Percentiles rank a stretch among this genome's conserved stretches.
Conservation (phyloP, 2,329 filamentous ascomycete species). For the Pseudocercospora ulei region DNA sequence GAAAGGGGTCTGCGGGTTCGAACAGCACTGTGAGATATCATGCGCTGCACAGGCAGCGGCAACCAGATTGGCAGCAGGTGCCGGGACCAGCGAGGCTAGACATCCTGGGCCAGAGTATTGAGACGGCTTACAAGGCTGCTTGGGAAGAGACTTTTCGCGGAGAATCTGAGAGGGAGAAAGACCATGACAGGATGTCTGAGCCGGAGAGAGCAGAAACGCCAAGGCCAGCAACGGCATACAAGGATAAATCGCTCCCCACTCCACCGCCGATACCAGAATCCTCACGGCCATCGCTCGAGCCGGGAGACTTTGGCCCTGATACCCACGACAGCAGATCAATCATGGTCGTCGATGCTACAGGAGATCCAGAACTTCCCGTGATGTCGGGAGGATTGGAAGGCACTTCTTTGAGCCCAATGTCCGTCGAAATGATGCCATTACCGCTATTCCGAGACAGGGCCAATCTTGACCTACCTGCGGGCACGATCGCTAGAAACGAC, state of each 20-base stretch:
- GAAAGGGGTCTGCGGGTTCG: slow-evolving; percentile 38
- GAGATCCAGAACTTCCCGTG: slow-evolving; percentile 39
- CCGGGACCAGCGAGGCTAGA: slow-evolving; percentile 43
- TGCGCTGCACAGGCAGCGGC: slow-evolving; percentile 13
- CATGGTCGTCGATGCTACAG: slow-evolving; percentile 67
- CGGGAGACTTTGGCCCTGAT: slow-evolving; percentile 26
- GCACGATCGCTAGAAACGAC: slow-evolving; percentile 7
- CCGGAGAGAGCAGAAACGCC: slow-evolving; percentile 13
- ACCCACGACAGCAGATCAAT: slow-evolving; percentile 75
- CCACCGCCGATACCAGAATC: slow-evolving; percentile 4
- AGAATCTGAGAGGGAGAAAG: slow-evolving; percentile 4
- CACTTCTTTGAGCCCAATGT: slow-evolving; percentile 27
- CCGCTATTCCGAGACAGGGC: slow-evolving; percentile 23
- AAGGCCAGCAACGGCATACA: slow-evolving; percentile 16
- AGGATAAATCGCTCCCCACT: slow-evolving; percentile 9
- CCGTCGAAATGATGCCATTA: slow-evolving; percentile 24
- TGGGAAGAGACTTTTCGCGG: slow-evolving; percentile 14
- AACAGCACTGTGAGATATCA: slow-evolving; percentile 8
- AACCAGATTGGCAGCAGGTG: slow-evolving; percentile 27
- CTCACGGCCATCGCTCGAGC: slow-evolving; percentile 17
- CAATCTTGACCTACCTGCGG: slow-evolving; percentile 7
- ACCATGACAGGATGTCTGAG: not conserved
- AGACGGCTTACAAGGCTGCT: slow-evolving; percentile 26
- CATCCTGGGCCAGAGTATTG: slow-evolving; percentile 51
- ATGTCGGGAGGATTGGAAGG: slow-evolving; percentile 20